Base-by-base conservation (phyloP, 352 stramenopile species). In the Peronosclerospora sorghi region DNA sequence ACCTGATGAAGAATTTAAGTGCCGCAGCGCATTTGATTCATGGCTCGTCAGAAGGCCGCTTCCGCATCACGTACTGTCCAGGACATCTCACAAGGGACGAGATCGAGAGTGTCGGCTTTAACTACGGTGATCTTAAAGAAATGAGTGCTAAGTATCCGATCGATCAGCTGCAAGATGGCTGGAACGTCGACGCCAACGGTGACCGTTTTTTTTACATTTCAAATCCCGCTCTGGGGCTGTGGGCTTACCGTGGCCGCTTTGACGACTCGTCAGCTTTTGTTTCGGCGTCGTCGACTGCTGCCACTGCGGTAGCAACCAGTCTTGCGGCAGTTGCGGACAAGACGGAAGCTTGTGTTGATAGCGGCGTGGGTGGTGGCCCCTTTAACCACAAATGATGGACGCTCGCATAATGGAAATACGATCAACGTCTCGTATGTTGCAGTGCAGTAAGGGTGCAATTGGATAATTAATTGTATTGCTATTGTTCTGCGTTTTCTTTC, bases 1-100 rank as follows among this genome's bases (percentile, higher is more conserved):
- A 98, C 40, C 64, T 98, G 29, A 95, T 96, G 73, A 87, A 92
- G 44, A 98, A 97, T 64, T 59, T 98, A 26, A 96, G 86, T 37
- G 90, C 91, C 4, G 91, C 85, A 2, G 93, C 93, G 13, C 95
- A 98, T 60, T 66, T 98, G 32, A 98, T 98, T 48, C 95, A 98
- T 61, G 95, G 94, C 1, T 97, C 84, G 26, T 96, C 90, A 0
- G 95, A 98, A 62, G 91, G 84, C n/a, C 83, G 95, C n/a, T 98
- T 98, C 62, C 76, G 63, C 19, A 86, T 98, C 51, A 97, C 83
- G 5, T 98, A 98, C 58, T 88, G 77, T 14, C 86, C 89, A 4
- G 90, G 85, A 14, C 73, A 93, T 42, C 65, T 98, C n/a, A 88
- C 82, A 0, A 68, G 78, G 38, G 81, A 96, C 20, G 93, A 98